These are phyloP conservation scores for Cymbopogon citratus DNA, from an alignment of 176 grass and related monocot genomes.

Conservation along the genomic window DNA sequence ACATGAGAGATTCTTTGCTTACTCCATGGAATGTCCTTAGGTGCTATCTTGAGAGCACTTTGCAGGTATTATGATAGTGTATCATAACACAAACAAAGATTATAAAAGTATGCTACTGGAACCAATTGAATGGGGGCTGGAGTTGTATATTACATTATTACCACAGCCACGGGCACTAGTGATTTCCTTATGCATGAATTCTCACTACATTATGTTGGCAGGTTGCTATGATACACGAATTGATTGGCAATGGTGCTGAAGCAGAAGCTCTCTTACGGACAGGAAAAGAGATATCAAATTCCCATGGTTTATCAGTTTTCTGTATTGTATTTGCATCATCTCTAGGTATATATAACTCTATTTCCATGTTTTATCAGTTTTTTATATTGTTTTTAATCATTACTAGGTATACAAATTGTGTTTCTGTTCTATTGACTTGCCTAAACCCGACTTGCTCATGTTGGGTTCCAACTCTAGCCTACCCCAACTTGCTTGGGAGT, in stretches of 20 bases:
- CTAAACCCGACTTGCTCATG: too few species aligned
- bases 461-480: too few species aligned
- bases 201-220: constrained; percentile 14
- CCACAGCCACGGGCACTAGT: neutral
- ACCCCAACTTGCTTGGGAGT: too few species aligned
- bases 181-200: constrained; percentile 10
- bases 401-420: neutral
- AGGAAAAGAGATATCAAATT: constrained; percentile 68
- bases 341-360: constrained; percentile 52
- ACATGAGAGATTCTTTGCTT: constrained; percentile 44
- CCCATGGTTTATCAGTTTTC: constrained; percentile 51
- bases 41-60: constrained; percentile 88
- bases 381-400: neutral
- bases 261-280: constrained; percentile 65
- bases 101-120: constrained; percentile 2
- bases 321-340: constrained; percentile 52
- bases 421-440: neutral
- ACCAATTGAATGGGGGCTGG: neutral
- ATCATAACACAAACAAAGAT: neutral
- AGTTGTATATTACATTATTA: constrained; percentile 1
- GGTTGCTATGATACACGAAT: constrained; percentile 70
- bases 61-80: constrained; percentile 56
- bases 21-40: constrained; percentile 77
- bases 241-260: constrained; percentile 65
- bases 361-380: neutral